A percentile compares a stretch with the other conserved stretches of the same genome.
These are phyloP conservation scores for Magnolia sinica DNA, from an alignment of 164 flowering plant genomes.

Conservation along the genomic window DNA sequence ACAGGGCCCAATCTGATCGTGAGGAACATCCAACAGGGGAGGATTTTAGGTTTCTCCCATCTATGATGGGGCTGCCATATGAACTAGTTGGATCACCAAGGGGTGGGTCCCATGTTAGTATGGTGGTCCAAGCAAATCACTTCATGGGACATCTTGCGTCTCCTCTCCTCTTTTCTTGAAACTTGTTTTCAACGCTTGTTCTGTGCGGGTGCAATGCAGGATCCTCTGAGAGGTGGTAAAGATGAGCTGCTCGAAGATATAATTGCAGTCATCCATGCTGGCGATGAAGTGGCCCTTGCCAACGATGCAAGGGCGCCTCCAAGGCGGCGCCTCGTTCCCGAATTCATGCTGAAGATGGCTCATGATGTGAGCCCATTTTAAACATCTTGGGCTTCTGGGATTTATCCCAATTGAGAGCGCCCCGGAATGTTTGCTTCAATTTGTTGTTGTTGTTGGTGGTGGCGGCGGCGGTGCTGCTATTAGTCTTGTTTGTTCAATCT, in stretches of 20 bases:
- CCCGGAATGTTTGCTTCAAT: not conserved
- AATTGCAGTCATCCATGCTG: constrained; percentile 54
- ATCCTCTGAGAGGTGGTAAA: constrained; percentile 89
- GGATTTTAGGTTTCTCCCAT: too few relatives aligned
- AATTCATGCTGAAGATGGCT: constrained; percentile 66
- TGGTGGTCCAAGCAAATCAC: too few relatives aligned
- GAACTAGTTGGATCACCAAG: too few relatives aligned
- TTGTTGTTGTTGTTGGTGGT: not conserved
- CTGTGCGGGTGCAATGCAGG: constrained; percentile 37
- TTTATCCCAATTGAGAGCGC: too few relatives aligned
- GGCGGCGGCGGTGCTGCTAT: not conserved
- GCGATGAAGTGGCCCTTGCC: constrained; percentile 49
- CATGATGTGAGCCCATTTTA: constrained; percentile 75
- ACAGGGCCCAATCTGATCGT: too few relatives aligned
- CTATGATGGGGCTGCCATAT: too few relatives aligned
- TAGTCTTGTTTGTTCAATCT: not conserved
- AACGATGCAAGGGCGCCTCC: constrained; percentile 55
- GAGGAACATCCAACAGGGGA: too few relatives aligned
- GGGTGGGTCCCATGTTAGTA: too few relatives aligned
- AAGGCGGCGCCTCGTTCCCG: constrained; percentile 76
- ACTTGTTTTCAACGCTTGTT: not conserved
- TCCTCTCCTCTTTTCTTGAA: not conserved
- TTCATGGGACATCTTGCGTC: too few relatives aligned
- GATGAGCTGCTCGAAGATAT: constrained; percentile 72
- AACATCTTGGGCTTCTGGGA: constrained; percentile 3